Evolutionary conservation across 345 rosid genomes (phyloP), one percentile per base, ranked within the genome.

Genomic region (Aegle marmelos): DNA sequence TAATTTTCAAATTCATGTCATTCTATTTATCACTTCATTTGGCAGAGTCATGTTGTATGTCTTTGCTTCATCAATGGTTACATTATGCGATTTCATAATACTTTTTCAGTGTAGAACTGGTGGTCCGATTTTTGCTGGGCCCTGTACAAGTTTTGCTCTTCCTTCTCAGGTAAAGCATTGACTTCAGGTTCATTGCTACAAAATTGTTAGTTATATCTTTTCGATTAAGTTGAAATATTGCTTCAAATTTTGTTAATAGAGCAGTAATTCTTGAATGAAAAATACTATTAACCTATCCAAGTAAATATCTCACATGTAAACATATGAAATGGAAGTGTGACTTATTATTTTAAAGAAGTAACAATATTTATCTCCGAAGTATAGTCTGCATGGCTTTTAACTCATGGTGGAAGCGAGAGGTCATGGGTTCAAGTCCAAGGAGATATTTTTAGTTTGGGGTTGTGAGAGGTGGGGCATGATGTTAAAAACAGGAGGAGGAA

Each of bases 61-160:
- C 22, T 62, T 30, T 45, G 67, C 67, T 65, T 63, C 60, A 41
- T 24, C 34, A 28, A 67, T 30, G 48, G 10, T 34, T 14, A 22
- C 7, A 34, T 28, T 61, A 41, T 25, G 59, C 59, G 53, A 63
- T 53, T 53, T 56, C 66, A 19, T 56, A 33, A 31, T 50, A 53
- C 62, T 58, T 63, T 48, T 34, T 81, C 92, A 93, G 98, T 73
- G 69, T 78, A 83, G 77, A 83, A 87, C 92, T 59, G 97, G 89
- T 67, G 98, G 97, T 80, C 99, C 99, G 61, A 70, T 96, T 76
- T 96, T 96, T 88, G 92, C 95, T 75, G 99, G 97, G 81, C 84
- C 97, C 76, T 89, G 94, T 84, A 84, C 80, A 76, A 87, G 97
- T 74, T 65, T 31, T 65, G 87, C 85, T 57, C 92, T 95, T 83